These are phyloP conservation scores for Penicillium simplicissimum DNA, from an alignment of 495 filamentous ascomycete species.

Conservation along the genomic window DNA sequence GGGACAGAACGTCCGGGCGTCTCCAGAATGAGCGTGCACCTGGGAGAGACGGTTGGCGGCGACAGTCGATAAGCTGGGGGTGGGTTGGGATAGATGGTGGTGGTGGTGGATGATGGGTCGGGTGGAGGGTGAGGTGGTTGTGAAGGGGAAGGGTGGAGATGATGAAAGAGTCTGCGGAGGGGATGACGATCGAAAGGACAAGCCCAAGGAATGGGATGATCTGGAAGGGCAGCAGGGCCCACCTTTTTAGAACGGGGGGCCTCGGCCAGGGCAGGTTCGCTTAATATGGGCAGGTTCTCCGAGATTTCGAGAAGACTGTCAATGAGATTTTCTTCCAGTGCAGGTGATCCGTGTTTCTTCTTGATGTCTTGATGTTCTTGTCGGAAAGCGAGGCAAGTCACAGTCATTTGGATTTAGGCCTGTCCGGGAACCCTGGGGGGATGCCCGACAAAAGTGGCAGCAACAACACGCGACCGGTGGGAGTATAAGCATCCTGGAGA, in stretches of 20 bases:
- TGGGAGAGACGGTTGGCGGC: slow-evolving; percentile 1
- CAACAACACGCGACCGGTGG: background rate
- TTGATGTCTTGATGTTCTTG: no score
- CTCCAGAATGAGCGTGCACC: slow-evolving; percentile 34
- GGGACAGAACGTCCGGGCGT: slow-evolving; percentile 44
- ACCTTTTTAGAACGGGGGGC: slow-evolving; percentile 19
- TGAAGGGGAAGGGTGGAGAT: slow-evolving; percentile 20
- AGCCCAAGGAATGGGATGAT: slow-evolving; percentile 12
- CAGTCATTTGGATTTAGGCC: background rate
- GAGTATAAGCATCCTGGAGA: no score
- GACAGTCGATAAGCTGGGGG: background rate
- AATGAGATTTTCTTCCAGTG: no score
- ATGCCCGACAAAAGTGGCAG: background rate
- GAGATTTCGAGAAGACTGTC: background rate
- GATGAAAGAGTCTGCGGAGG: slow-evolving; percentile 32
- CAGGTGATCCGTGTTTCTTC: no score
- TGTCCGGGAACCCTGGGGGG: background rate
- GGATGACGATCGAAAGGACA: slow-evolving; percentile 30
- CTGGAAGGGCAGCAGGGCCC: slow-evolving; percentile 19
- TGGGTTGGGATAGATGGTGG: background rate
- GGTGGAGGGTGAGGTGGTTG: slow-evolving; percentile 9
- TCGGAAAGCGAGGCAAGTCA: no score
- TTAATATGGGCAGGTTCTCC: background rate
- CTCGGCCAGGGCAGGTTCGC: slow-evolving; percentile 22
- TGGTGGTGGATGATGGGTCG: slow-evolving; percentile 6